These are phyloP conservation scores for Dendrocalamus latiflorus DNA, from an alignment of 202 grass and related monocot species.

Conservation along the genomic window DNA sequence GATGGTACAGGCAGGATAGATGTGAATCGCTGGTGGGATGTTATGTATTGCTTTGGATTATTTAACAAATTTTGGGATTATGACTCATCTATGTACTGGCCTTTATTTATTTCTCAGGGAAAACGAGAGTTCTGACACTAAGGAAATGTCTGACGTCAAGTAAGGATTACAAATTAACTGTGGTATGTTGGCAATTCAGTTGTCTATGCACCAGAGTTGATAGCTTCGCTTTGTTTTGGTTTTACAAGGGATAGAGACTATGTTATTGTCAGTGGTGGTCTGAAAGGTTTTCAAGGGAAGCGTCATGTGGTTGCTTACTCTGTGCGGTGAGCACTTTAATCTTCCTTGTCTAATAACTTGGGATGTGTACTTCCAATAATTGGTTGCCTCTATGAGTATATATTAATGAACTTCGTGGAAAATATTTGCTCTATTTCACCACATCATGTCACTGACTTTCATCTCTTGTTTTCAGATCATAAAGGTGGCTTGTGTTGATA, in stretches of 20 bases:
- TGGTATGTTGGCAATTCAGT: background rate
- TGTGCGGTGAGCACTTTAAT: conserved; percentile 55
- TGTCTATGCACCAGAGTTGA: background rate
- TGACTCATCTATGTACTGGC: background rate
- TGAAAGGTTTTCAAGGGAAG: conserved; percentile 96
- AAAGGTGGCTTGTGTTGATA: background rate
- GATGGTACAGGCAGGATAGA: conserved; percentile 78
- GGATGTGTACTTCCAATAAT: background rate
- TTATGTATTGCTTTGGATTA: conserved; percentile 25
- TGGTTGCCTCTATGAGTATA: background rate
- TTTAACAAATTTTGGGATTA: background rate
- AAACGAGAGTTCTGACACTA: conserved; percentile 53
- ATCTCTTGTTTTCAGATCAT: background rate
- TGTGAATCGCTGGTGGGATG: conserved; percentile 72
- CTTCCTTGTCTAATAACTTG: background rate
- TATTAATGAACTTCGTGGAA: background rate
- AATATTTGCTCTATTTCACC: background rate
- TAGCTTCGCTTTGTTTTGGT: conserved; percentile 13
- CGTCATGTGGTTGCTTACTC: conserved; percentile 61
- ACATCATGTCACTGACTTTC: background rate
- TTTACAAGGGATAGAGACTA: conserved; percentile 64
- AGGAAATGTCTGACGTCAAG: conserved; percentile 70
- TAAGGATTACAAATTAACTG: conserved; percentile 33
- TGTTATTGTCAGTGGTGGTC: conserved; percentile 66
- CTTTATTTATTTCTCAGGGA: conserved; percentile 44